These are phyloP conservation scores for Penicillium expansum DNA, from an alignment of 2,329 filamentous ascomycete species.

Conservation along the genomic window DNA sequence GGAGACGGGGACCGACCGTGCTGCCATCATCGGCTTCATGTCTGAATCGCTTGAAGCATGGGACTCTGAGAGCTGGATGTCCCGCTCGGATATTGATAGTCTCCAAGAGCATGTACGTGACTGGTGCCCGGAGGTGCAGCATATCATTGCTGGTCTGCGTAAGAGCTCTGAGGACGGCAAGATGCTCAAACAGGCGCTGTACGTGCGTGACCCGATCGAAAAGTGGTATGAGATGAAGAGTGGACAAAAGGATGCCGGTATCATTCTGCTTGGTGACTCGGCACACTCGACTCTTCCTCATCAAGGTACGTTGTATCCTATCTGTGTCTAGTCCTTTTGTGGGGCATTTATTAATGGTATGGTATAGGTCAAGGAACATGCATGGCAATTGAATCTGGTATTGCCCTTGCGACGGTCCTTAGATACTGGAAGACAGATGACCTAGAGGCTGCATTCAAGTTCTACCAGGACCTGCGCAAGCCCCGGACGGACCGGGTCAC, in stretches of 20 bases:
- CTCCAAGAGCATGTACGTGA: conserved; percentile 35
- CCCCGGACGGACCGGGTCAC: conserved; percentile 38
- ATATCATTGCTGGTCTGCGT: conserved; percentile 33
- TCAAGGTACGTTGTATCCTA: conserved; percentile 23
- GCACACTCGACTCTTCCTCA: conserved; percentile 38
- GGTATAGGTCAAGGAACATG: conserved; percentile 34
- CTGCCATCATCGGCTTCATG: conserved; percentile 40
- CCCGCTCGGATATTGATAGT: conserved; percentile 32
- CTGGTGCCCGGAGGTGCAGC: conserved; percentile 35
- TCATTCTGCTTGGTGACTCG: conserved; percentile 35
- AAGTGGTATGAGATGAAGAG: conserved; percentile 34
- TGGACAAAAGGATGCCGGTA: conserved; percentile 24
- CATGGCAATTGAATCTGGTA: conserved; percentile 37
- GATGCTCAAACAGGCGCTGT: conserved; percentile 37
- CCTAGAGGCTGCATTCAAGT: conserved; percentile 31
- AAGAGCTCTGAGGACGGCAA: conserved; percentile 31
- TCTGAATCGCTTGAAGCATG: conserved; percentile 37
- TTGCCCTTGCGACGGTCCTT: conserved; percentile 33
- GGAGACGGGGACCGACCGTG: conserved; percentile 31
- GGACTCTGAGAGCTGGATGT: conserved; percentile 39
- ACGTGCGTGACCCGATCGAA: conserved; percentile 33
- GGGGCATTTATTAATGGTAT: background rate
- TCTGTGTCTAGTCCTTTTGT: background rate
- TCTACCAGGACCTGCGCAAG: conserved; percentile 38
- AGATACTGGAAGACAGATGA: conserved; percentile 31